Evolutionary conservation across 192 early-diverging fungal species (phyloP), one percentile per base, ranked within the genome.

Genomic region (Entophlyctis helioformis): DNA sequence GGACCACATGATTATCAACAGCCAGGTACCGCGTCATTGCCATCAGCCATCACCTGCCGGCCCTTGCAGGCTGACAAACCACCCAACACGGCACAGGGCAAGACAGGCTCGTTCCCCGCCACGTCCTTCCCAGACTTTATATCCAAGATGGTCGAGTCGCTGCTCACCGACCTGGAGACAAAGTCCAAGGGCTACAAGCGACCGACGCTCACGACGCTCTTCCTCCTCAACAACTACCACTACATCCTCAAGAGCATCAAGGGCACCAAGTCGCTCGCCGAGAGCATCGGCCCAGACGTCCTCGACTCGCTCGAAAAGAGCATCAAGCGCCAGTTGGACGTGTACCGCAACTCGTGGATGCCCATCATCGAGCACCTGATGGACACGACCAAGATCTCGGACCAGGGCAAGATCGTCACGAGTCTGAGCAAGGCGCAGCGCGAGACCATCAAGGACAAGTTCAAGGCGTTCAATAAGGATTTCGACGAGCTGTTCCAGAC

Each of bases 141-240:
- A 11, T 35, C 32, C 39, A 54, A 59, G 20, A 40, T 73, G 3
- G 39, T 89, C 2, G 67, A 76, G 41, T 50, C 67, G 5, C 61
- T 91, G 43, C 50, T 61, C 12, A 55, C 56, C 5, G 78, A 59
- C 19, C 54, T 91, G 35, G 81, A 88, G 25, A 37, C 36, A 4
- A 87, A 86, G 59, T 61, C 85, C 13, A 76, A 69, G 43, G 62
- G 61, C 12, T 89, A 87, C 59, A 85, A 85, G 37, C 77, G 82
- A 44, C 64, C 71, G 12, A 62, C 79, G 0, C 50, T 91, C 23
- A 62, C 72, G 0, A 54, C 58, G 5, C 56, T 91, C 18, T 91
- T 91, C 52, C 51, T 87, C 31, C 62, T 91, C 21, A 91, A 91
- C 64, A 91, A 91, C 53, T 85, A 72, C 42, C 66, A 86, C 44